A percentile compares a stretch with the other conserved stretches of the same genome.
Evolutionary conservation across 495 filamentous ascomycete genomes (phyloP).

Genomic region (Penicillium arizonense): DNA sequence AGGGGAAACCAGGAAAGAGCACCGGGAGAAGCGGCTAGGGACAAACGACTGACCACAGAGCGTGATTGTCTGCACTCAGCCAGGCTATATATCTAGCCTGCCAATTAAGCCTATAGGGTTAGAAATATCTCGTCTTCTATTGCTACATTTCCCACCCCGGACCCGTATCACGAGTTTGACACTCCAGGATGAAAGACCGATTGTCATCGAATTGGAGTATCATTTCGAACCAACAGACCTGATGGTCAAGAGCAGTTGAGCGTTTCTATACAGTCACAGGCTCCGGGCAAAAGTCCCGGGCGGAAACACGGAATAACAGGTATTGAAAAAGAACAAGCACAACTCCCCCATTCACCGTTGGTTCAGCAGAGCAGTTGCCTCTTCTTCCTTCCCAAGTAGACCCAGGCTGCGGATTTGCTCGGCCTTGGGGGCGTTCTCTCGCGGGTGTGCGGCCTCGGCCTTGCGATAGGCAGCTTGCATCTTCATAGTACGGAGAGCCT

Average conservation of each 20-base stretch:
- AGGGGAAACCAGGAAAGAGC: not conserved
- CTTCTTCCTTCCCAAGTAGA: conserved; percentile 76
- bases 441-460: conserved; percentile 68
- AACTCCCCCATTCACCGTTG: conserved; percentile 20
- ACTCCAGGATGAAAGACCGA: not conserved
- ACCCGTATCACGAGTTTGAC: not conserved
- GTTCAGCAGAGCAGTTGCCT: conserved; percentile 62
- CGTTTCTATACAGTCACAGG: conserved; percentile 45
- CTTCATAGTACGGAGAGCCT: conserved; percentile 74
- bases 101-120: not conserved
- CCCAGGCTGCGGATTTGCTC: conserved; percentile 83
- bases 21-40: not conserved
- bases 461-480: conserved; percentile 88
- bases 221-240: conserved; percentile 25
- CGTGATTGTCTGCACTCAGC: not conserved
- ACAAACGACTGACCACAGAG: not conserved
- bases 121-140: not conserved
- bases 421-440: conserved; percentile 71
- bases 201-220: conserved; percentile 28
- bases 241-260: conserved; percentile 21
- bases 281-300: conserved; percentile 21
- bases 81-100: not conserved
- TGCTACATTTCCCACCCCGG: not conserved
- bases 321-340: conserved; percentile 30
- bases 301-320: conserved; percentile 30